phyloP scores from a whole-genome alignment of 345 rosid genomes.

The Barbarea vulgaris region DNA sequence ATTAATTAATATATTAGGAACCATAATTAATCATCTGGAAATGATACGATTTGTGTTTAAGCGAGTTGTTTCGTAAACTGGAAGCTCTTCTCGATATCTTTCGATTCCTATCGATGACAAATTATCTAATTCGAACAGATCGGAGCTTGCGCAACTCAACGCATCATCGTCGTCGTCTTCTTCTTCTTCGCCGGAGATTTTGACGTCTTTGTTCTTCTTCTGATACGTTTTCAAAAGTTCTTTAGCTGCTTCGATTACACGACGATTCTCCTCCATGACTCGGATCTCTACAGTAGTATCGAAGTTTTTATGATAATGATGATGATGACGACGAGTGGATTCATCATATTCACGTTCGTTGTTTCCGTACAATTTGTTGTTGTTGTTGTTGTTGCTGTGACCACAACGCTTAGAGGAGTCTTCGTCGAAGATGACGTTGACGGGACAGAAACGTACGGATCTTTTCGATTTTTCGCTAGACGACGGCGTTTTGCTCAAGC shows the following conservation, averaged over 20 bases:
- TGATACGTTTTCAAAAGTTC: slow-evolving; percentile 65
- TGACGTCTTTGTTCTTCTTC: slow-evolving; percentile 43
- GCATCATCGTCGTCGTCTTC: slow-evolving; percentile 53
- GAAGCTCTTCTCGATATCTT: slow-evolving; percentile 81
- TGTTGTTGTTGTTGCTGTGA: slow-evolving; percentile 50
- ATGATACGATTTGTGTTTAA: slow-evolving; percentile 47
- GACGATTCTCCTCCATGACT: slow-evolving; percentile 56
- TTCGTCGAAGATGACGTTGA: slow-evolving; percentile 71
- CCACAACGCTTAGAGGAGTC: slow-evolving; percentile 51
- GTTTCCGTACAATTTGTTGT: slow-evolving; percentile 31
- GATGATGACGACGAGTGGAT: slow-evolving; percentile 13
- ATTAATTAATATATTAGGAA: not conserved
- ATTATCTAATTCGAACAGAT: slow-evolving; percentile 89
- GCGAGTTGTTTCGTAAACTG: slow-evolving; percentile 91
- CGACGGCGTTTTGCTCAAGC: slow-evolving; percentile 71
- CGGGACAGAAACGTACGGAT: slow-evolving; percentile 76
- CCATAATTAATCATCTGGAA: slow-evolving; percentile 19
- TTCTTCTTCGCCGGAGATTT: not conserved
- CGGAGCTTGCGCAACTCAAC: slow-evolving; percentile 39
- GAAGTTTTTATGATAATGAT: not conserved
- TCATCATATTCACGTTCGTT: slow-evolving; percentile 33
- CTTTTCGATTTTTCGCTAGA: slow-evolving; percentile 59
- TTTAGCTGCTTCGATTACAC: slow-evolving; percentile 72
- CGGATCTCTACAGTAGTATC: slow-evolving; percentile 14
- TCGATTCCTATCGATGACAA: slow-evolving; percentile 47